Evolutionary conservation across 345 rosid species (phyloP).

Genomic region (Linum tenue): DNA sequence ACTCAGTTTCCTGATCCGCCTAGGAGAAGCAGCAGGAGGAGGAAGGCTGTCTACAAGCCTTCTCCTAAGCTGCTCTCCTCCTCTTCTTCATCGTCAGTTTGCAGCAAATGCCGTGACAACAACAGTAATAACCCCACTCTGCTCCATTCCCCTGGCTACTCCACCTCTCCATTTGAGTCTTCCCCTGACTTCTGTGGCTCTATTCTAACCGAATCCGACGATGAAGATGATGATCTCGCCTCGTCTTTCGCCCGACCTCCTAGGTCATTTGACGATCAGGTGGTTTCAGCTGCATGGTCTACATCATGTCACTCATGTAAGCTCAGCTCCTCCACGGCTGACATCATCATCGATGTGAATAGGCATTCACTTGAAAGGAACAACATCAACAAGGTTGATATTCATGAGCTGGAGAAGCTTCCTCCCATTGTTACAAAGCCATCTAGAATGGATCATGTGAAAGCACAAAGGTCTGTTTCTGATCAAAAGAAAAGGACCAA

Average conservation of each 20-base stretch:
- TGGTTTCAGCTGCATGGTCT: slow-evolving; percentile 5
- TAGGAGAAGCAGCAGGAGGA: slow-evolving; percentile 10
- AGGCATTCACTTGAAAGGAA: slow-evolving; percentile 13
- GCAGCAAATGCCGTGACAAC: background rate
- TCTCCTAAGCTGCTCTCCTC: slow-evolving; percentile 26
- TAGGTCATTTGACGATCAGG: slow-evolving; percentile 12
- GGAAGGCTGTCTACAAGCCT: slow-evolving; percentile 25
- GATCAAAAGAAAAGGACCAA: background rate
- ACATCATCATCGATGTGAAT: slow-evolving; percentile 37
- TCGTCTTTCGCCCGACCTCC: background rate
- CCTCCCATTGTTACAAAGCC: slow-evolving; percentile 15
- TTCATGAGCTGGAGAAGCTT: slow-evolving; percentile 17
- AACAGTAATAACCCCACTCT: slow-evolving; percentile 4
- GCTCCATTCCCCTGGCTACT: slow-evolving; percentile 20
- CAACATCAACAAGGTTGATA: slow-evolving; percentile 10
- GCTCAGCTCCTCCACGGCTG: slow-evolving; percentile 26
- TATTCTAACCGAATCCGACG: slow-evolving; percentile 25
- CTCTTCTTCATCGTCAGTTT: slow-evolving; percentile 6
- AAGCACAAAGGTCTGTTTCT: slow-evolving; percentile 12
- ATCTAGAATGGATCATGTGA: background rate
- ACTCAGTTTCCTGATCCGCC: slow-evolving; percentile 14
- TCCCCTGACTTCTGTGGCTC: slow-evolving; percentile 18
- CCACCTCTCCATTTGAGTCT: slow-evolving; percentile 26
- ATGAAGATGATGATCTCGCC: slow-evolving; percentile 12
- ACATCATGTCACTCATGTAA: slow-evolving; percentile 21